A percentile compares a stretch with the other conserved stretches of the same genome.
These are phyloP conservation scores for thale cress (Arabidopsis thaliana) DNA, from an alignment of 345 rosid genomes.

Conservation along the genomic window TAIR10.1 NC_003070.9:10578001-10578500, in stretches of 20 bases:
- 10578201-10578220: neutral
- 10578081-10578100: constrained; percentile 39
- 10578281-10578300: neutral
- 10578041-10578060: constrained; percentile 11
- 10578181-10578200: constrained; percentile 33
- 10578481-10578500: neutral
- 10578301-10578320: neutral
- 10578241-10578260: constrained; percentile 1
- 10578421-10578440: constrained; percentile 33
- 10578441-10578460: constrained; percentile 16
- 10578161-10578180: constrained; percentile 25
- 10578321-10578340: constrained; percentile 39
- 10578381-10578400: constrained; percentile 19
- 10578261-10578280: neutral
- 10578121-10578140: constrained; percentile 33
- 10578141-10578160: constrained; percentile 3
- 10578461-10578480: neutral
- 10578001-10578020: constrained; percentile 21
- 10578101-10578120: constrained; percentile 29
- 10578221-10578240: neutral
- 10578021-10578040: constrained; percentile 31
- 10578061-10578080: constrained; percentile 44
- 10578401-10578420: neutral
- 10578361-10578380: constrained; percentile 4
- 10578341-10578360: constrained; percentile 37